A percentile compares a stretch with the other conserved stretches of the same genome.
Evolutionary conservation across 2,329 filamentous ascomycete species (phyloP).

Genomic region (Daldinia eschscholtzii): DNA sequence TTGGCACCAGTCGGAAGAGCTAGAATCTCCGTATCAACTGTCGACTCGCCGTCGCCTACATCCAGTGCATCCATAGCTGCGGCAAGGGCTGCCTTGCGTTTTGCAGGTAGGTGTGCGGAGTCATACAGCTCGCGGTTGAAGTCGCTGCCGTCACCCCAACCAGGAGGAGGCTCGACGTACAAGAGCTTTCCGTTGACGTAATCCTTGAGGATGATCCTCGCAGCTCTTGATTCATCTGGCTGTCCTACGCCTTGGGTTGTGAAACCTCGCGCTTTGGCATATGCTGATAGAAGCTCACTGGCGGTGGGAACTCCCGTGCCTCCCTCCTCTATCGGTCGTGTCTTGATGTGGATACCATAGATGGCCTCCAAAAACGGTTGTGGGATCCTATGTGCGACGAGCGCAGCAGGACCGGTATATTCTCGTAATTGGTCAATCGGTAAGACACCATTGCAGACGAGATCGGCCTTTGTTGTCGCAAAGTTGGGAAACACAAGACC

Average conservation of each 20-base stretch:
- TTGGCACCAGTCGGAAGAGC: constrained; percentile 74
- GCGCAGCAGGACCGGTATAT: constrained; percentile 85
- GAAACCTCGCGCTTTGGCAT: constrained; percentile 90
- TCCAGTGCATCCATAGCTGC: constrained; percentile 63
- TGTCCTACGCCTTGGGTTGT: constrained; percentile 89
- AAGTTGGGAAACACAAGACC: constrained; percentile 99
- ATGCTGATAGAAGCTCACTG: constrained; percentile 85
- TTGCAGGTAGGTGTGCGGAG: constrained; percentile 81
- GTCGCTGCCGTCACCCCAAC: constrained; percentile 74
- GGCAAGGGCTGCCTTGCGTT: constrained; percentile 76
- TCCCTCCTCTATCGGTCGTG: constrained; percentile 86
- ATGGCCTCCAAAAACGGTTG: constrained; percentile 89
- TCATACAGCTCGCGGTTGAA: constrained; percentile 96
- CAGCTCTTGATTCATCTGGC: constrained; percentile 92
- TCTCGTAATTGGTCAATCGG: constrained; percentile 97
- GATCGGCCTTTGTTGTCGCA: constrained; percentile 93
- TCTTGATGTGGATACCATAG: constrained; percentile 91
- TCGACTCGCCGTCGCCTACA: constrained; percentile 54
- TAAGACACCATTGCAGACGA: constrained; percentile 93
- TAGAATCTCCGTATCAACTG: constrained; percentile 62
- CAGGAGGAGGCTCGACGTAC: constrained; percentile 88
- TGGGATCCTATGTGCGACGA: constrained; percentile 88
- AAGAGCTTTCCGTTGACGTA: constrained; percentile 97
- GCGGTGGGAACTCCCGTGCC: constrained; percentile 89
- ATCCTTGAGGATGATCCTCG: constrained; percentile 91